Percentiles rank a stretch among this genome's conserved stretches.
Evolutionary conservation across 2,329 filamentous ascomycete genomes (phyloP).

Genomic region (Fonsecaea nubica): DNA sequence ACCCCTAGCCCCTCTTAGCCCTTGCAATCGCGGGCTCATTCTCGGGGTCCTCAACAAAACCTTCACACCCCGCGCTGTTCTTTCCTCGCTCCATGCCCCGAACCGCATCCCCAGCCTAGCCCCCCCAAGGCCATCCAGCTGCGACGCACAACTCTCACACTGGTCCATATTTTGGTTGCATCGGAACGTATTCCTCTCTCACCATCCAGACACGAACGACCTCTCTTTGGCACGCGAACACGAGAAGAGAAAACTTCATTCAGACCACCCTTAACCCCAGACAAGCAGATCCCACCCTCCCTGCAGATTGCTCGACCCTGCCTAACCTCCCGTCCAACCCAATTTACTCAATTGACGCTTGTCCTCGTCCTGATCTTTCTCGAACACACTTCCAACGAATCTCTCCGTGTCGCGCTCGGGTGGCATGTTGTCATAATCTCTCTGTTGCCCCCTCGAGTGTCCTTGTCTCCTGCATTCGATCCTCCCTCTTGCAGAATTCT

Average conservation of each 20-base stretch:
- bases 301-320: conserved; percentile 5
- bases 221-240: neutral
- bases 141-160: neutral
- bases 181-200: conserved; percentile 3
- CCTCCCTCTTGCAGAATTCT: conserved; percentile 4
- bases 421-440: conserved; percentile 34
- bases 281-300: conserved; percentile 4
- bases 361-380: conserved; percentile 20
- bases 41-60: conserved; percentile 23
- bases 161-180: neutral
- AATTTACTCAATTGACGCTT: conserved; percentile 21
- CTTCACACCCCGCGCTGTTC: conserved; percentile 19
- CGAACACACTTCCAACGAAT: conserved; percentile 16
- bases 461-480: conserved; percentile 3
- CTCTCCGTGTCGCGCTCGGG: conserved; percentile 19
- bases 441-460: conserved; percentile 7
- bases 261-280: conserved; percentile 15
- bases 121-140: neutral
- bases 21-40: neutral
- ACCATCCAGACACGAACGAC: neutral
- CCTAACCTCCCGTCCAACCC: conserved; percentile 1
- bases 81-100: conserved; percentile 10
- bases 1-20: conserved; percentile 3
- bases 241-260: conserved; percentile 5
- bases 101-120: conserved; percentile 9